Base-by-base conservation (phyloP, 1,284 basidiomycete genomes). In the Apiotrichum montevideense region DNA sequence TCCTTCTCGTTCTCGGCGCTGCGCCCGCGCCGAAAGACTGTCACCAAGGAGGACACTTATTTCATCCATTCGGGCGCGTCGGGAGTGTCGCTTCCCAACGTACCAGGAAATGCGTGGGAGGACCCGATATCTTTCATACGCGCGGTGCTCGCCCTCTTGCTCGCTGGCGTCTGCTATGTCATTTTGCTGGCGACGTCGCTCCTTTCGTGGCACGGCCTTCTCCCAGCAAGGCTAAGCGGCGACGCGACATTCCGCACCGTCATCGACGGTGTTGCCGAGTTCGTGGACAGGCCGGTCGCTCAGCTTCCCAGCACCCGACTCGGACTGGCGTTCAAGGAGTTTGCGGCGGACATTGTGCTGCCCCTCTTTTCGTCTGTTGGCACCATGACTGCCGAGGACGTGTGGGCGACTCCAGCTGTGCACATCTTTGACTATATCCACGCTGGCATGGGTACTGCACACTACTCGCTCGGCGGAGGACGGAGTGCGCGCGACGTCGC, bases 321-420 rank as follows among this genome's bases (percentile, higher is more conserved):
- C 9, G 73, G 70, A 0, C 32, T 35, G 0, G 29, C 75, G 0
- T 87, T 85, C 83, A 64, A 66, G n/a, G 66, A 72, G 5, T 87
- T 87, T 67, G 77, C 81, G 4, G 67, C 77, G 3, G 77, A 79
- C 21, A 75, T 87, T 0, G 69, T 88, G 49, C 64, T 84, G 1
- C 85, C 85, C 0, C 70, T 88, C 45, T 87, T 87, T 67, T 86
- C 85, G n/a, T 85, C 84, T 0, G 83, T 88, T 1, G 85, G 85
- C 54, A 88, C 87, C 0, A 75, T 75, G 73, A 70, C 73, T 0
- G 54, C 57, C 2, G 14, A 52, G 6, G 73, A 74, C 51, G 66
- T 74, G 37, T 63, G 59, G 54, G 21, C 50, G 1, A 64, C 69
- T 1, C 70, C 69, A 1, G 60, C 67, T 4, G 46, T 55, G 15